These are phyloP conservation scores for Citrus trifoliata DNA, from an alignment of 345 rosid species.

Conservation along the genomic window DNA sequence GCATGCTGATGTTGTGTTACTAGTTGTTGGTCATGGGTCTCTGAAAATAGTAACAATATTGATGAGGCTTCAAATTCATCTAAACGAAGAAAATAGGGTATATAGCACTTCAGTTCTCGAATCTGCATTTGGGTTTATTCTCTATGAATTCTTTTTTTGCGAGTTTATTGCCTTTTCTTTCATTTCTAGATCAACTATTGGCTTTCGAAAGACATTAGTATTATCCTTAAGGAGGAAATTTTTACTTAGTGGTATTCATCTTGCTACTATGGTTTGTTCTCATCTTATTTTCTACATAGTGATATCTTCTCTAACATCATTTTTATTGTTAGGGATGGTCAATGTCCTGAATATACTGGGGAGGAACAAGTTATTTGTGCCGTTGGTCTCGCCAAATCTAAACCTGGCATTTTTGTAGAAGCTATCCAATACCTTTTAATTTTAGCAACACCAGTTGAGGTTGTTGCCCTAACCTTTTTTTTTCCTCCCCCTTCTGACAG, in stretches of 20 bases:
- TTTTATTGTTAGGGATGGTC: conserved; percentile 72
- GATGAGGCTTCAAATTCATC: not conserved
- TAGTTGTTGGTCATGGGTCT: not conserved
- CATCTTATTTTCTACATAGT: not conserved
- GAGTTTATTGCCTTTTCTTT: not conserved
- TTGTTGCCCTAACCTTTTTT: conserved; percentile 12
- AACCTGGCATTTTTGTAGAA: conserved; percentile 85
- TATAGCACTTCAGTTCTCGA: not conserved
- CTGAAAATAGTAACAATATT: not conserved
- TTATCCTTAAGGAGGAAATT: not conserved
- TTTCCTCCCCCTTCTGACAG: not conserved
- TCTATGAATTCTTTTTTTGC: not conserved
- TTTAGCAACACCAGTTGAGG: conserved; percentile 94
- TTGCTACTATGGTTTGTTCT: not conserved
- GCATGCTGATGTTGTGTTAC: not conserved
- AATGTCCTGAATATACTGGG: conserved; percentile 84
- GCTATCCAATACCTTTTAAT: conserved; percentile 88
- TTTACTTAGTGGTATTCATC: not conserved
- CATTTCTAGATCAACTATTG: not conserved
- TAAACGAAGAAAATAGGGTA: not conserved
- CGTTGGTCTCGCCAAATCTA: conserved; percentile 85
- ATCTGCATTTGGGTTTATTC: not conserved
- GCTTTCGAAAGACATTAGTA: not conserved
- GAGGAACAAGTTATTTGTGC: conserved; percentile 97
- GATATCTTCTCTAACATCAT: conserved; percentile 17